phyloP scores from a whole-genome alignment of 768 basidiomycete genomes.

The Phlegmacium glaucopus region DNA sequence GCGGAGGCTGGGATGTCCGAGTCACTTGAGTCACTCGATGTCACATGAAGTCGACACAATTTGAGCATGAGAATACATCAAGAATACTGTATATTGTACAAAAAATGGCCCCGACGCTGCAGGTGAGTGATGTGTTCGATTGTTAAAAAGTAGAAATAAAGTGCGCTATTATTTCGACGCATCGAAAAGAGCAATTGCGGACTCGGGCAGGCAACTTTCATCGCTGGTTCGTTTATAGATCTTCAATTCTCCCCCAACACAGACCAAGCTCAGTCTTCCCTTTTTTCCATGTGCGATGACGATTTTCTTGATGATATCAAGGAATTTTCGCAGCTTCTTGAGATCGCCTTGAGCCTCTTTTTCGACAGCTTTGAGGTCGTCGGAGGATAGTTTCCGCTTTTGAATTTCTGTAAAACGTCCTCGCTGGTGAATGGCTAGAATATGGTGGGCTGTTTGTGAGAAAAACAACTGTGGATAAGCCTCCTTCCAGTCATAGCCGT shows the following conservation, averaged over 20 bases:
- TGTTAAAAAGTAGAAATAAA: no score
- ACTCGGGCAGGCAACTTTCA: conserved; percentile 44
- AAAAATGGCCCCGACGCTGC: no score
- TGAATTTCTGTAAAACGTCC: conserved; percentile 51
- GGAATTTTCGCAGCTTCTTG: conserved; percentile 36
- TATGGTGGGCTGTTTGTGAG: conserved; percentile 62
- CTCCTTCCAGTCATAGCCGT: conserved; percentile 51
- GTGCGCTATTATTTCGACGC: conserved; percentile 1
- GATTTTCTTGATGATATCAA: conserved; percentile 42
- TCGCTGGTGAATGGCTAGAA: conserved; percentile 52
- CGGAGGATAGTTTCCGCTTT: conserved; percentile 41
- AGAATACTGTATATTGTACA: no score
- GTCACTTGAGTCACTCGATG: no score
- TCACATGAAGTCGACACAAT: no score
- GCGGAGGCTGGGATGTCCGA: no score
- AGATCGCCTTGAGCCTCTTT: conserved; percentile 30
- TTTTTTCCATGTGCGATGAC: conserved; percentile 50
- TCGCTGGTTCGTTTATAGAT: conserved; percentile 46
- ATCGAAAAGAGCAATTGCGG: conserved; percentile 33
- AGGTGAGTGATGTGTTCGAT: no score
- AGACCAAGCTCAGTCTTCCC: conserved; percentile 55
- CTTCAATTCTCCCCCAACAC: conserved; percentile 38
- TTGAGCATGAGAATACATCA: no score
- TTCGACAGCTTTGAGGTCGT: conserved; percentile 31
- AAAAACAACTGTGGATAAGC: conserved; percentile 65